Conservation (phyloP, 768 basidiomycete genomes). For the Boletus subparvulus region DNA sequence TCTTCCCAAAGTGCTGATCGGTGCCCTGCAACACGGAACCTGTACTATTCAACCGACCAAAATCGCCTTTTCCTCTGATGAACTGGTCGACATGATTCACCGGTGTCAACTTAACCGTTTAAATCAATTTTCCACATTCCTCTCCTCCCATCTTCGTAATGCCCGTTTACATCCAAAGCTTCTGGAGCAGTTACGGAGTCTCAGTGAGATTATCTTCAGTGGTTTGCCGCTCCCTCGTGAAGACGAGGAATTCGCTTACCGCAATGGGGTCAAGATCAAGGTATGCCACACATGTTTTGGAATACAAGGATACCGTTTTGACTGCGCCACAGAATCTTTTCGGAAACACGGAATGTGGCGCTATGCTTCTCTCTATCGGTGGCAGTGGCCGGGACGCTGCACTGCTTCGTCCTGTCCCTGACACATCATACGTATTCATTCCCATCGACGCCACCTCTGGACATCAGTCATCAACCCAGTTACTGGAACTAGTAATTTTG, state of each 20-base stretch:
- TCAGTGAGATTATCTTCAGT: constrained; percentile 66
- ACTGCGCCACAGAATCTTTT: constrained; percentile 60
- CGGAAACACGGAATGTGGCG: constrained; percentile 79
- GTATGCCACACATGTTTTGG: constrained; percentile 41
- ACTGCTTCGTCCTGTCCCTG: constrained; percentile 57
- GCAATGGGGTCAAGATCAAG: constrained; percentile 60
- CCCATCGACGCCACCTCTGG: constrained; percentile 49
- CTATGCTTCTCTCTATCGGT: constrained; percentile 62
- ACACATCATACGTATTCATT: constrained; percentile 65
- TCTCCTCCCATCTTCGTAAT: constrained; percentile 60
- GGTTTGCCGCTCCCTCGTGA: constrained; percentile 65
- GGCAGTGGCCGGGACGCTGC: constrained; percentile 50
- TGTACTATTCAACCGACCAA: constrained; percentile 71
- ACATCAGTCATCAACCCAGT: constrained; percentile 53
- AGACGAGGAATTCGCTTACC: constrained; percentile 70
- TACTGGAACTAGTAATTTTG: constrained; percentile 71
- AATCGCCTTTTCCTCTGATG: constrained; percentile 63
- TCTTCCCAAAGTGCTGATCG: constrained; percentile 53
- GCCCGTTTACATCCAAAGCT: constrained; percentile 61
- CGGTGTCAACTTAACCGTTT: constrained; percentile 69
- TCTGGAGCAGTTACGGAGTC: constrained; percentile 49
- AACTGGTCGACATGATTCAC: constrained; percentile 69
- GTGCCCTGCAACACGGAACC: constrained; percentile 67
- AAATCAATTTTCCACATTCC: constrained; percentile 72
- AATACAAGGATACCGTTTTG: constrained; percentile 18